Evolutionary conservation across 805 yeast genomes (phyloP).

Genomic region (Cyberlindnera misumaiensis): DNA sequence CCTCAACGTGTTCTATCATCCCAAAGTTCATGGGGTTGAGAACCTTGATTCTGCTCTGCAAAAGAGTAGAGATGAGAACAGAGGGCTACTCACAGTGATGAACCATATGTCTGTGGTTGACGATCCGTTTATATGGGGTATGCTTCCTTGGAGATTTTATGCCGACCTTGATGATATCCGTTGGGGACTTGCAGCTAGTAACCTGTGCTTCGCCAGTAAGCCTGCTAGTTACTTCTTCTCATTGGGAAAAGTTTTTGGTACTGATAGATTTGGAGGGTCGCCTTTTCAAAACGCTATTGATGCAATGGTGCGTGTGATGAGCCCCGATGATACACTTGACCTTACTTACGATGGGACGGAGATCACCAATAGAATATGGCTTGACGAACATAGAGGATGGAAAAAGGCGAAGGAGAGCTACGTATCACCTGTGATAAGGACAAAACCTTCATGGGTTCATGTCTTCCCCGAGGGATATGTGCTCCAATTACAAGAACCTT

Average conservation of each 20-base stretch:
- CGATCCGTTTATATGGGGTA: constrained; percentile 88
- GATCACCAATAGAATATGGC: constrained; percentile 14
- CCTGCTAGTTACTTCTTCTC: constrained; percentile 59
- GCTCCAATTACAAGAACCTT: constrained; percentile 74
- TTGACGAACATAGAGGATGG: constrained; percentile 7
- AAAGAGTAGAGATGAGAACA: constrained; percentile 56
- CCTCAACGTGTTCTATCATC: constrained; percentile 55
- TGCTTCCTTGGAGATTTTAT: constrained; percentile 66
- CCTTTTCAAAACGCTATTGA: constrained; percentile 89
- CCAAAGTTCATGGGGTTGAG: constrained; percentile 54
- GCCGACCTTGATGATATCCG: constrained; percentile 60
- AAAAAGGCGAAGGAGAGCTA: constrained; percentile 24
- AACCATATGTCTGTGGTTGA: constrained; percentile 90
- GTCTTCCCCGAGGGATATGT: constrained; percentile 95
- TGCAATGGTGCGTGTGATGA: constrained; percentile 72
- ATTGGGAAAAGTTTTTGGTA: constrained; percentile 81
- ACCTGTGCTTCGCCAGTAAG: constrained; percentile 69
- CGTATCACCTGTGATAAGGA: constrained; percentile 50
- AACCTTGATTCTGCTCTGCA: constrained; percentile 57
- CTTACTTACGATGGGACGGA: constrained; percentile 31
- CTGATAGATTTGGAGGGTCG: constrained; percentile 85
- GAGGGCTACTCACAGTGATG: constrained; percentile 81
- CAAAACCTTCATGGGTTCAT: constrained; percentile 83
- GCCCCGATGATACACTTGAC: constrained; percentile 61
- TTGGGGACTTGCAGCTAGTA: constrained; percentile 94